Evolutionary conservation across 306 rosid species (phyloP).

Genomic region (Vigna angularis): DNA sequence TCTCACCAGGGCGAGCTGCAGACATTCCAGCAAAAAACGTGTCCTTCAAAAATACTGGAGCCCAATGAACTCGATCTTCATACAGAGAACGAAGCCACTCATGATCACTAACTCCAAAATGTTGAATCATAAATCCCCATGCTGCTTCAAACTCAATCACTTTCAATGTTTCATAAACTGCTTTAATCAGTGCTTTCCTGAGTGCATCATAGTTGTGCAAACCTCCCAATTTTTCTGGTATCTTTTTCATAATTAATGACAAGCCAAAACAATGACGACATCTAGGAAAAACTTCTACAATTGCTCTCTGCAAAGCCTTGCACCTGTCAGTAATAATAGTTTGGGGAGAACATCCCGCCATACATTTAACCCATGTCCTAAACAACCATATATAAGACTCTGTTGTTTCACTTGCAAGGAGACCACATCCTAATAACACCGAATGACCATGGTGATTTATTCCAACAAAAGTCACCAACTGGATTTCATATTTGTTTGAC

Average conservation of each 20-base stretch:
- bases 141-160: conserved; percentile 91
- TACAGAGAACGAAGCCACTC: conserved; percentile 89
- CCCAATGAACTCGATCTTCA: conserved; percentile 88
- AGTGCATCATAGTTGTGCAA: conserved; percentile 80
- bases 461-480: conserved; percentile 90
- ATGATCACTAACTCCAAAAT: conserved; percentile 74
- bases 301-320: conserved; percentile 68
- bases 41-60: conserved; percentile 83
- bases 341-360: conserved; percentile 72
- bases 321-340: conserved; percentile 87
- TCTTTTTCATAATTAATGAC: conserved; percentile 83
- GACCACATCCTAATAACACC: conserved; percentile 86
- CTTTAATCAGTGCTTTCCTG: conserved; percentile 71
- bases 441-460: conserved; percentile 88
- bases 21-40: conserved; percentile 78
- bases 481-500: conserved; percentile 85
- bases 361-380: conserved; percentile 79
- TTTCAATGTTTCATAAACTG: conserved; percentile 83
- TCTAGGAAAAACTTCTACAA: conserved; percentile 75
- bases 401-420: conserved; percentile 78
- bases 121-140: conserved; percentile 86
- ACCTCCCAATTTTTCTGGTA: conserved; percentile 94
- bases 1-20: conserved; percentile 69
- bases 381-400: conserved; percentile 88
- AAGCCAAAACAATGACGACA: conserved; percentile 83